Evolutionary conservation across 2,329 filamentous ascomycete species (phyloP).

Genomic region (Bipolaris oryzae): DNA sequence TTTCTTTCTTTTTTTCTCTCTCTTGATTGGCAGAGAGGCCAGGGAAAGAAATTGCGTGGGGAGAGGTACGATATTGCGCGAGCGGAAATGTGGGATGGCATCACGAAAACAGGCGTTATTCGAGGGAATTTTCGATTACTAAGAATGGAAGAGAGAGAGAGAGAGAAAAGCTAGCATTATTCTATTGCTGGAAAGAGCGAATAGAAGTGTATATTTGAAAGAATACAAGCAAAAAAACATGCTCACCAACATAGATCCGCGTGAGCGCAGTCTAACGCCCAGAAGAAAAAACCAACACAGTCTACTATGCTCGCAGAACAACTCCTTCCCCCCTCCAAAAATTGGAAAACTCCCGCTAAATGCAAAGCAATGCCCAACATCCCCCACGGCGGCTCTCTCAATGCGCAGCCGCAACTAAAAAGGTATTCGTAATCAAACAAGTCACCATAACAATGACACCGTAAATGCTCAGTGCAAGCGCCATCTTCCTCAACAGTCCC

Average conservation of each 20-base stretch:
- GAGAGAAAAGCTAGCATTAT: no score
- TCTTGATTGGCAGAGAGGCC: no score
- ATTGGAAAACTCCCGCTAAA: slow-evolving; percentile 12
- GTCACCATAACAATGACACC: slow-evolving; percentile 87
- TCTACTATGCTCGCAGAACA: neutral
- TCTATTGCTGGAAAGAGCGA: no score
- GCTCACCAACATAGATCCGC: neutral
- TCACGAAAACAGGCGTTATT: no score
- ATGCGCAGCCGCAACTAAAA: slow-evolving; percentile 69
- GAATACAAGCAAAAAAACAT: neutral
- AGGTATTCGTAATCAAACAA: slow-evolving; percentile 83
- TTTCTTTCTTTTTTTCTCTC: no score
- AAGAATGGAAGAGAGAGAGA: neutral
- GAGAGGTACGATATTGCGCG: no score
- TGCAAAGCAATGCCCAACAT: neutral
- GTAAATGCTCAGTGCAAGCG: slow-evolving; percentile 79
- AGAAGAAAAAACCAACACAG: neutral
- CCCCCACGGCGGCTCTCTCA: slow-evolving; percentile 40
- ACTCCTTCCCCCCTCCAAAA: neutral
- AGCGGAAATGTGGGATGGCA: no score
- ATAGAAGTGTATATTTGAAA: neutral
- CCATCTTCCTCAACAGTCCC: slow-evolving; percentile 70
- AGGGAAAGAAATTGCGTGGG: neutral
- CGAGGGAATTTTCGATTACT: no score
- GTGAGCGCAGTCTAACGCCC: neutral